Conservation (phyloP, 2,329 filamentous ascomycete species). For the Phialocephala subalpina region DNA sequence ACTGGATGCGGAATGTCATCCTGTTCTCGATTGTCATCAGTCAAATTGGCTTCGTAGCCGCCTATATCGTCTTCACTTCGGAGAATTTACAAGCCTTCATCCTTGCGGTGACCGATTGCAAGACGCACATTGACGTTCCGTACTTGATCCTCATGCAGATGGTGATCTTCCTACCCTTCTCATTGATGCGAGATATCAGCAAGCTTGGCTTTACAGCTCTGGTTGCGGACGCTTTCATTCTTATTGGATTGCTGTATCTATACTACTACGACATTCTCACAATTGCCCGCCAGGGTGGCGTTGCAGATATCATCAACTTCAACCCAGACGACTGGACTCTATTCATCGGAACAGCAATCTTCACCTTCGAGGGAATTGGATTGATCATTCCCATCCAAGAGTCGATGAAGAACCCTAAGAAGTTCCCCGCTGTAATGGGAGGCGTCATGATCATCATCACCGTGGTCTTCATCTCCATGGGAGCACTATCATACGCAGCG, state of each 20-base stretch:
- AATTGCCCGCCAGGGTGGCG: slow-evolving; percentile 73
- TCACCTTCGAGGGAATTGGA: slow-evolving; percentile 97
- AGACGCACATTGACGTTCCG: slow-evolving; percentile 84
- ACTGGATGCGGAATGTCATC: slow-evolving; percentile 88
- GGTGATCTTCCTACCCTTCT: slow-evolving; percentile 93
- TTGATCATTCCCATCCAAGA: slow-evolving; percentile 98
- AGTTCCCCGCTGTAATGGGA: slow-evolving; percentile 89
- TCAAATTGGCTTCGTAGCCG: slow-evolving; percentile 92
- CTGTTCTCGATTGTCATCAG: slow-evolving; percentile 92
- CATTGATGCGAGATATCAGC: slow-evolving; percentile 93
- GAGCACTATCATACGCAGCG: slow-evolving; percentile 92
- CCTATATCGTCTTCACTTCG: slow-evolving; percentile 96
- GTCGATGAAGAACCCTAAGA: slow-evolving; percentile 89
- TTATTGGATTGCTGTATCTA: slow-evolving; percentile 89
- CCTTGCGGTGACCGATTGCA: slow-evolving; percentile 87
- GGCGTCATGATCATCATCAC: slow-evolving; percentile 96
- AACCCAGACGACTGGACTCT: slow-evolving; percentile 94
- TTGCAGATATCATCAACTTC: slow-evolving; percentile 89
- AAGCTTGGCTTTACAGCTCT: slow-evolving; percentile 96
- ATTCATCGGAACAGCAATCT: slow-evolving; percentile 98
- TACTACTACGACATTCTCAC: slow-evolving; percentile 96
- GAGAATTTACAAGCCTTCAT: slow-evolving; percentile 97
- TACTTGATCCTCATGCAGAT: slow-evolving; percentile 94
- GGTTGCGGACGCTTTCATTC: slow-evolving; percentile 92
- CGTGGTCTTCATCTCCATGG: slow-evolving; percentile 87